These are phyloP conservation scores for Anacardium occidentale DNA, from an alignment of 345 rosid genomes.

Conservation along the genomic window DNA sequence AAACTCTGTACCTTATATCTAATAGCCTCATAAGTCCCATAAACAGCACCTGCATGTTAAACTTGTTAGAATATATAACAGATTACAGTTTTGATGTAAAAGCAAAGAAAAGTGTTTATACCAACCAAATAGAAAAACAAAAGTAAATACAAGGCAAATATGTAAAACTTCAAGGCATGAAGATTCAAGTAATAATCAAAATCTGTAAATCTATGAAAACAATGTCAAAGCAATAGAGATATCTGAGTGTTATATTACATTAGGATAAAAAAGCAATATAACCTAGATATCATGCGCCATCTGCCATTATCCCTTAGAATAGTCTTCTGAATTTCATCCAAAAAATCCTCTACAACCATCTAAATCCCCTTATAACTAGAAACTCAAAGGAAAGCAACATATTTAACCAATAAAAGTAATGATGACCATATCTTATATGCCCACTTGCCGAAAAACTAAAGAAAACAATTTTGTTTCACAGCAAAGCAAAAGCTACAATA, in stretches of 20 bases:
- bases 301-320: background rate
- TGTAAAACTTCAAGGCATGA: no score
- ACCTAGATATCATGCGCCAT: no score
- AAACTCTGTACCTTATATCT: conserved; percentile 39
- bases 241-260: no score
- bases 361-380: no score
- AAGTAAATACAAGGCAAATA: no score
- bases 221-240: no score
- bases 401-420: background rate
- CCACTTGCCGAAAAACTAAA: background rate
- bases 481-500: background rate
- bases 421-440: background rate
- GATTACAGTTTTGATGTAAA: background rate
- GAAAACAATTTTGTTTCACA: background rate
- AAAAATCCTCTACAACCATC: no score
- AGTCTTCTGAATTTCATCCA: background rate
- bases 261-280: no score
- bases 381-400: background rate
- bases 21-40: conserved; percentile 54
- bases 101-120: background rate
- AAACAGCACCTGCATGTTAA: conserved; percentile 46
- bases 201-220: no score
- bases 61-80: background rate
- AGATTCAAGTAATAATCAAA: no score
- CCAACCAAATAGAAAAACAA: no score